Conservation (phyloP, 2,329 filamentous ascomycete species). For the Diplodia scrobiculata region DNA sequence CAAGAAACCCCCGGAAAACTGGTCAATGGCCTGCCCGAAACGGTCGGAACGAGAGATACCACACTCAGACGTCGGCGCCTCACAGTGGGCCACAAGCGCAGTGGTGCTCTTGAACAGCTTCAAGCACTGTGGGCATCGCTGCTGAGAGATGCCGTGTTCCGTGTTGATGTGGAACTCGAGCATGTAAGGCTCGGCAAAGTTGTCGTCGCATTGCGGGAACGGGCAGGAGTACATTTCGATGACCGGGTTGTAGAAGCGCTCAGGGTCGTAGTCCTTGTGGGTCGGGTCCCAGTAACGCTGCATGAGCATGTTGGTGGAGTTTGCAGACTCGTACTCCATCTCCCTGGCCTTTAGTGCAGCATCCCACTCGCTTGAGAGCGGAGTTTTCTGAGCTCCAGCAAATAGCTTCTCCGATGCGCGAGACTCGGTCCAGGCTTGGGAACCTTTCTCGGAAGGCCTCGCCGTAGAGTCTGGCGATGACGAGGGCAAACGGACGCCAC, state of each 20-base stretch:
- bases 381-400: slow-evolving; percentile 39
- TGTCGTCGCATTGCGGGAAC: slow-evolving; percentile 55
- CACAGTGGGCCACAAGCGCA: slow-evolving; percentile 47
- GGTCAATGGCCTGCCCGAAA: slow-evolving; percentile 43
- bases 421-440: background rate
- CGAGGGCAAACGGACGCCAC: background rate
- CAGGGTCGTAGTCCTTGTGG: slow-evolving; percentile 52
- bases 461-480: background rate
- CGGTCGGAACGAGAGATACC: slow-evolving; percentile 43
- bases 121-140: slow-evolving; percentile 46
- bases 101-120: slow-evolving; percentile 46
- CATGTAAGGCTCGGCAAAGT: slow-evolving; percentile 30
- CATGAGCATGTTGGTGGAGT: slow-evolving; percentile 46
- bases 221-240: slow-evolving; percentile 58
- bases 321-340: slow-evolving; percentile 35
- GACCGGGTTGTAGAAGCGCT: slow-evolving; percentile 51
- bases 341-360: slow-evolving; percentile 38
- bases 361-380: slow-evolving; percentile 37
- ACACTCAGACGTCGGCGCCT: slow-evolving; percentile 40
- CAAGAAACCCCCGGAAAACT: slow-evolving; percentile 49
- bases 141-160: slow-evolving; percentile 42
- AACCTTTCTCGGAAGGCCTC: background rate
- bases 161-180: slow-evolving; percentile 44
- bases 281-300: slow-evolving; percentile 54
- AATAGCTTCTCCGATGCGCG: slow-evolving; percentile 37